Percentiles rank a stretch among this genome's conserved stretches.
Evolutionary conservation across 2,329 filamentous ascomycete genomes (phyloP).

Genomic region (Ramichloridium luteum): DNA sequence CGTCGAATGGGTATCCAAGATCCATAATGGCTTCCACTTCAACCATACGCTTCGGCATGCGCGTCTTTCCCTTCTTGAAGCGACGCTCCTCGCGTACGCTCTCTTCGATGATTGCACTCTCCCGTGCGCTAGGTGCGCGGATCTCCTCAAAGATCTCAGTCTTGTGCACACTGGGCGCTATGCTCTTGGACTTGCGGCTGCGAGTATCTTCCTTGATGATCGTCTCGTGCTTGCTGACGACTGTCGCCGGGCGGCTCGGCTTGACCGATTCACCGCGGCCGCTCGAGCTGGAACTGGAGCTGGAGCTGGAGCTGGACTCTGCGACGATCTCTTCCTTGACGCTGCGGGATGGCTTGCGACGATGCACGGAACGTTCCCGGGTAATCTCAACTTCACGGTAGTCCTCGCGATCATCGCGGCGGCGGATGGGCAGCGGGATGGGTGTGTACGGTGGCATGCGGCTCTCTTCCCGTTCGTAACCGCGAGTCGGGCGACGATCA

Average conservation of each 20-base stretch:
- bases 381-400: constrained; percentile 39
- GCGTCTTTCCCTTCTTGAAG: constrained; percentile 66
- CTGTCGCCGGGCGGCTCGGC: constrained; percentile 6
- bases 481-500: constrained; percentile 57
- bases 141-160: not conserved
- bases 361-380: constrained; percentile 32
- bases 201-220: constrained; percentile 11
- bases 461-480: constrained; percentile 51
- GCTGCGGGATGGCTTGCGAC: constrained; percentile 15
- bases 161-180: constrained; percentile 9
- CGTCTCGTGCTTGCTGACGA: constrained; percentile 16
- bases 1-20: constrained; percentile 71
- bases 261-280: constrained; percentile 20
- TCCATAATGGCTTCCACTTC: constrained; percentile 71
- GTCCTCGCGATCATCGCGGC: constrained; percentile 33
- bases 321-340: constrained; percentile 10
- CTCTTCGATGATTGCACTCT: constrained; percentile 11
- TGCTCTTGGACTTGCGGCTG: constrained; percentile 3
- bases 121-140: constrained; percentile 5
- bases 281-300: constrained; percentile 13
- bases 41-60: constrained; percentile 70
- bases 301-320: constrained; percentile 12
- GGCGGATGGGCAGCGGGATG: constrained; percentile 49
- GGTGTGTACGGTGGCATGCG: constrained; percentile 55
- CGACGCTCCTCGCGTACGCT: constrained; percentile 14